Percentiles rank a stretch among this genome's conserved stretches.
phyloP scores from a whole-genome alignment of 306 rosid genomes.

The Alnus glutinosa region DNA sequence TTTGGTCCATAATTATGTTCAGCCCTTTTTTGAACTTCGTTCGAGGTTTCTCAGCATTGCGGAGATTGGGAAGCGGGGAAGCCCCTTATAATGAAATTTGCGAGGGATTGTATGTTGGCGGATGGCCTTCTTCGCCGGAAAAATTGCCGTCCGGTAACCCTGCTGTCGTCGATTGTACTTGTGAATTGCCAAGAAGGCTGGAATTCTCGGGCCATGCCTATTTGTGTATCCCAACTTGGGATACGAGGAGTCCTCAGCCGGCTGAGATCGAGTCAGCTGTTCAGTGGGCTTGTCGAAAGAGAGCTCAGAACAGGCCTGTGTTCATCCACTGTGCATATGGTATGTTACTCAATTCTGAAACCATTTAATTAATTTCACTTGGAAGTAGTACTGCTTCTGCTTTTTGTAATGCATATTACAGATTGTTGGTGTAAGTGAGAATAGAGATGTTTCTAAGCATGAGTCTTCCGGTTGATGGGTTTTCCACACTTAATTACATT shows the following conservation, averaged over 20 bases:
- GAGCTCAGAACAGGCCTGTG: slow-evolving; percentile 64
- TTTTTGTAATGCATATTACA: neutral
- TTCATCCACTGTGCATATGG: slow-evolving; percentile 74
- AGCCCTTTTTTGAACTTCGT: slow-evolving; percentile 76
- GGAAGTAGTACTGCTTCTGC: neutral
- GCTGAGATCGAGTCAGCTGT: slow-evolving; percentile 69
- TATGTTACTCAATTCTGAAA: too few species aligned
- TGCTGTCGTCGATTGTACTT: slow-evolving; percentile 83
- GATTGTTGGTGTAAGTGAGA: neutral
- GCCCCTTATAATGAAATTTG: slow-evolving; percentile 52
- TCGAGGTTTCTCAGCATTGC: slow-evolving; percentile 56
- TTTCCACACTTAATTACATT: too few species aligned
- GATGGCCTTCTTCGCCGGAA: slow-evolving; percentile 76
- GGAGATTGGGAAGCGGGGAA: slow-evolving; percentile 63
- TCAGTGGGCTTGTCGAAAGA: slow-evolving; percentile 74
- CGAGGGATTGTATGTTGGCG: slow-evolving; percentile 83
- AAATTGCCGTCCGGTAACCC: slow-evolving; percentile 81
- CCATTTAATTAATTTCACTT: neutral
- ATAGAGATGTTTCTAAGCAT: neutral
- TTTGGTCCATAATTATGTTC: slow-evolving; percentile 57
- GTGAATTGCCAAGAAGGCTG: slow-evolving; percentile 69
- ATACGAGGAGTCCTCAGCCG: slow-evolving; percentile 73
- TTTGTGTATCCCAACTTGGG: slow-evolving; percentile 86
- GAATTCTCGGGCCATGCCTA: slow-evolving; percentile 53
- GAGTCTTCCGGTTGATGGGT: too few species aligned